Percentiles rank a stretch among this genome's conserved stretches.
These are phyloP conservation scores for Bruguiera sexangula DNA, from an alignment of 345 rosid genomes.

Conservation along the genomic window DNA sequence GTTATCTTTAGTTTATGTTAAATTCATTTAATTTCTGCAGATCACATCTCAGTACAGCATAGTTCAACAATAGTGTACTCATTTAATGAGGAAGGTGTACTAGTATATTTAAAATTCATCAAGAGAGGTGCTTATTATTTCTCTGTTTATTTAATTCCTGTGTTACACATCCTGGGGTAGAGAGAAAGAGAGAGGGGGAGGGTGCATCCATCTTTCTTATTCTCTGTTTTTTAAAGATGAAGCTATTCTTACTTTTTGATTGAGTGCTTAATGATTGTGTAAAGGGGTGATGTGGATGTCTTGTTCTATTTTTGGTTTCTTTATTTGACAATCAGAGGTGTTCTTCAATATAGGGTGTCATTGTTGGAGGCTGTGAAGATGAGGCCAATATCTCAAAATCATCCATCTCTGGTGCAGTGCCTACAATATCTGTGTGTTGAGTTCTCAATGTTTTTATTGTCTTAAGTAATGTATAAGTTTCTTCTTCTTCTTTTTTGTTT, in stretches of 20 bases:
- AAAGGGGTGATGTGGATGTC: background rate
- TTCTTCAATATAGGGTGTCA: slow-evolving; percentile 43
- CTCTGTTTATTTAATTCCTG: background rate
- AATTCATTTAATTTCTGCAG: background rate
- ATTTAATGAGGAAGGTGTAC: background rate
- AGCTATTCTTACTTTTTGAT: background rate
- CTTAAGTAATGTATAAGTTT: slow-evolving; percentile 8
- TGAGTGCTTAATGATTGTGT: background rate
- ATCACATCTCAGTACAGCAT: slow-evolving; percentile 1
- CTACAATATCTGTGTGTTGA: slow-evolving; percentile 36
- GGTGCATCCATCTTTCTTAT: too few species aligned
- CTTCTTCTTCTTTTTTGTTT: background rate
- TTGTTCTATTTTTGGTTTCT: background rate
- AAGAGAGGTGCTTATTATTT: background rate
- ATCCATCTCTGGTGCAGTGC: slow-evolving; percentile 30
- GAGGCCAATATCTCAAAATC: slow-evolving; percentile 28
- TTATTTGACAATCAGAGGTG: slow-evolving; percentile 11
- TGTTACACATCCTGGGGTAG: too few species aligned
- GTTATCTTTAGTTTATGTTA: background rate
- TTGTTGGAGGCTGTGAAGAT: slow-evolving; percentile 26
- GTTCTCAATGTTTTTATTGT: slow-evolving; percentile 15
- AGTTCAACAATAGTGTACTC: background rate
- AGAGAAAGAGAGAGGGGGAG: too few species aligned
- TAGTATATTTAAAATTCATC: background rate
- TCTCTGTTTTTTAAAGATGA: background rate